Percentiles rank a stretch among this genome's conserved stretches.
phyloP scores from a whole-genome alignment of 129 eudicot species.

The Mikania micrantha region DNA sequence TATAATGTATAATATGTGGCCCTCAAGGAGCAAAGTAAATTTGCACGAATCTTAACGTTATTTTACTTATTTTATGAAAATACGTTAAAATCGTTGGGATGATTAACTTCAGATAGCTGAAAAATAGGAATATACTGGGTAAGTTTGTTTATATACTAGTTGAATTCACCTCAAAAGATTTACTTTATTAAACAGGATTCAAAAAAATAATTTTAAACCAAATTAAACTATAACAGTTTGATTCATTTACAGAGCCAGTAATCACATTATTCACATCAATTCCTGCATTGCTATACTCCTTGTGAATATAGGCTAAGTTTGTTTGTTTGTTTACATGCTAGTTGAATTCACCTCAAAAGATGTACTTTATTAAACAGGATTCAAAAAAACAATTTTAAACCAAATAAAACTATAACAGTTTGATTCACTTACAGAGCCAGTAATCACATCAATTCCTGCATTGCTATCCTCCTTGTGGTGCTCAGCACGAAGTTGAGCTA shows the following conservation, averaged over 20 bases:
- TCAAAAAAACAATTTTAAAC: neutral
- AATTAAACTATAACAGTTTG: neutral
- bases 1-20: too few species aligned
- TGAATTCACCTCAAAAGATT: neutral
- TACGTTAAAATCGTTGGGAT: too few species aligned
- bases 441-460: slow-evolving; percentile 90
- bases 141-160: neutral
- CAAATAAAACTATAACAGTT: neutral
- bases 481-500: slow-evolving; percentile 93
- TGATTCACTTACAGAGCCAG: slow-evolving; percentile 68
- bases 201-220: neutral
- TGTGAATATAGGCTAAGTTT: too few species aligned
- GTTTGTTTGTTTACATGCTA: neutral
- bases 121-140: too few species aligned
- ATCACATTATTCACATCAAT: slow-evolving; percentile 96
- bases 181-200: neutral
- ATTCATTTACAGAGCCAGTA: slow-evolving; percentile 69
- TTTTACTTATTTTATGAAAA: too few species aligned
- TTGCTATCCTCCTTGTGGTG: slow-evolving; percentile 77
- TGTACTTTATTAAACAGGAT: neutral
- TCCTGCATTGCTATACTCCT: slow-evolving; percentile 75
- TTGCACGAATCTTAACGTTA: too few species aligned
- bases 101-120: too few species aligned
- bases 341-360: neutral
- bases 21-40: too few species aligned